phyloP scores from a whole-genome alignment of 2,329 filamentous ascomycete genomes.

The Aspergillus phoenicis region DNA sequence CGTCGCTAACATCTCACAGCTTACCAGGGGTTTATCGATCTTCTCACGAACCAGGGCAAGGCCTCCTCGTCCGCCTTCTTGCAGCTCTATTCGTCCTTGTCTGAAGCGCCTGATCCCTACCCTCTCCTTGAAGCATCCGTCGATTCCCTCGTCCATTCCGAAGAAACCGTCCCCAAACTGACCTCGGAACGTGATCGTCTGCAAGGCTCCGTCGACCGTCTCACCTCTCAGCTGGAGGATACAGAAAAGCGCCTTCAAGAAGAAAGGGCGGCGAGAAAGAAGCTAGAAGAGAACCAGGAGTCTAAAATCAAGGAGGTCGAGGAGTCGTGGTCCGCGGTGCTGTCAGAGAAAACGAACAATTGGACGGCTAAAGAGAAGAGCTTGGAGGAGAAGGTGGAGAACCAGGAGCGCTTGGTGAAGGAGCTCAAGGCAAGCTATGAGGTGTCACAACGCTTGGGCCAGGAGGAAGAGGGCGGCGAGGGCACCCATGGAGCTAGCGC shows the following conservation, averaged over 20 bases:
- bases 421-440: conserved; percentile 98
- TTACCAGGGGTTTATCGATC: conserved; percentile 96
- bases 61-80: conserved; percentile 90
- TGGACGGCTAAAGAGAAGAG: conserved; percentile 93
- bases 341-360: conserved; percentile 93
- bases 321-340: conserved; percentile 81
- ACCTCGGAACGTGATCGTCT: conserved; percentile 85
- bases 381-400: conserved; percentile 90
- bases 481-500: conserved; percentile 70
- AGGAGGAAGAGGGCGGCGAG: conserved; percentile 66
- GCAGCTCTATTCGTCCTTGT: conserved; percentile 87
- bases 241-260: conserved; percentile 77
- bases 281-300: conserved; percentile 76
- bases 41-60: conserved; percentile 94
- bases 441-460: conserved; percentile 85
- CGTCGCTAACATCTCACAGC: conserved; percentile 54
- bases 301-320: conserved; percentile 85
- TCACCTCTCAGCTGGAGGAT: conserved; percentile 81
- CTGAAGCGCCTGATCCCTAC: conserved; percentile 95
- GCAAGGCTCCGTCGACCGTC: conserved; percentile 72
- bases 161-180: conserved; percentile 88
- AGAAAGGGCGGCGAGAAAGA: conserved; percentile 71
- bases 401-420: conserved; percentile 85
- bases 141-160: conserved; percentile 86
- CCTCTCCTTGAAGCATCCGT: conserved; percentile 94